These are phyloP conservation scores for Diaporthe longicolla DNA, from an alignment of 2,329 filamentous ascomycete species.

Conservation along the genomic window DNA sequence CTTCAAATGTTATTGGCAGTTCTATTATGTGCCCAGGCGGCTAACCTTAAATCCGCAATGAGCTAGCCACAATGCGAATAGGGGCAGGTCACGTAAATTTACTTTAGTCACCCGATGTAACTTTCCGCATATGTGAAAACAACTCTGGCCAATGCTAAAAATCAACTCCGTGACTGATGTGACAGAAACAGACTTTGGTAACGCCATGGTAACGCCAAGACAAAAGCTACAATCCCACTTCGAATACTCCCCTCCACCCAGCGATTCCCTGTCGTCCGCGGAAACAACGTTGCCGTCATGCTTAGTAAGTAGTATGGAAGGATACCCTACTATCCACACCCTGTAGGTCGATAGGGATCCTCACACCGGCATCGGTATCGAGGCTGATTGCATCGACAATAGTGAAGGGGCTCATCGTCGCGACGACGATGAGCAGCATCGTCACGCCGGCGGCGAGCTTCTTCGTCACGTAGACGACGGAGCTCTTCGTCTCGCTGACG, in stretches of 20 bases:
- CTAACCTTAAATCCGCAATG: neutral
- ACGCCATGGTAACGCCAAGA: neutral
- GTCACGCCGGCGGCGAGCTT: neutral
- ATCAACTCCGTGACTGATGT: neutral
- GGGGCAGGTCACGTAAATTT: neutral
- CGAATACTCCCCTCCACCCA: neutral
- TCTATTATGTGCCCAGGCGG: neutral
- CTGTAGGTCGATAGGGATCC: neutral
- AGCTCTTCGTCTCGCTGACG: neutral
- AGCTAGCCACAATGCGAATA: neutral
- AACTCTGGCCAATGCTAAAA: neutral
- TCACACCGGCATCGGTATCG: neutral
- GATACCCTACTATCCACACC: neutral
- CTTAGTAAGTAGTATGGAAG: neutral
- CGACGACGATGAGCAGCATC: neutral
- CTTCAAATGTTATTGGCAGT: neutral
- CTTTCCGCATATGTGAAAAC: neutral
- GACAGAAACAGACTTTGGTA: constrained; percentile 4
- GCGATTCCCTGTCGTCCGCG: neutral
- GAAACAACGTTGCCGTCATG: no score
- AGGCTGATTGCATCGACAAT: neutral
- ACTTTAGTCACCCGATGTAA: neutral
- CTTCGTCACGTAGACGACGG: neutral
- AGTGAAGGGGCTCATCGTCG: neutral
- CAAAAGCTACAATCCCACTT: neutral